Conservation (phyloP, 2,329 filamentous ascomycete genomes). For the Aspergillus sp. region DNA sequence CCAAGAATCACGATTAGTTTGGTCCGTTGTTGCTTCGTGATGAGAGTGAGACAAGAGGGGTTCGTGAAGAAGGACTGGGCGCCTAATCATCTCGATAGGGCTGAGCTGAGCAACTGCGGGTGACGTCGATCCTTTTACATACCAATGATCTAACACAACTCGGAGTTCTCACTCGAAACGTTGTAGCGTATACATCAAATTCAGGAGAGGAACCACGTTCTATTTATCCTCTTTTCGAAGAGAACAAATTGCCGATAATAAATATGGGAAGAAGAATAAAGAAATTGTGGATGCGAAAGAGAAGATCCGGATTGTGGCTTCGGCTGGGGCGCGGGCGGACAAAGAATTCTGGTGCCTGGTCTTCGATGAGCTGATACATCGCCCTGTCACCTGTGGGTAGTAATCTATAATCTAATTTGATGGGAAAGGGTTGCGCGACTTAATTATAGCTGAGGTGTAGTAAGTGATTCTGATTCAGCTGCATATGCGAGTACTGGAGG, state of each 20-base stretch:
- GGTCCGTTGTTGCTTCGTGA: neutral
- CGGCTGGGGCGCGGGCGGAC: neutral
- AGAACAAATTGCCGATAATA: neutral
- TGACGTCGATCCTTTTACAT: neutral
- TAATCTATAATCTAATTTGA: neutral
- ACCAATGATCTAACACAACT: neutral
- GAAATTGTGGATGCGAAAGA: neutral
- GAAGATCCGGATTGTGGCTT: neutral
- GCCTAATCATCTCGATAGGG: neutral
- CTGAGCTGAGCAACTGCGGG: neutral
- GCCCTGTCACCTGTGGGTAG: neutral
- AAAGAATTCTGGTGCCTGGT: conserved; percentile 1
- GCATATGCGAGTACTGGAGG: neutral
- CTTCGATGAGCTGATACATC: neutral
- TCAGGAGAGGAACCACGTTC: neutral
- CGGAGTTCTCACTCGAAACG: neutral
- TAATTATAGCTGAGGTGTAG: neutral
- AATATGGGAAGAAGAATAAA: neutral
- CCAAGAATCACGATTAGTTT: neutral
- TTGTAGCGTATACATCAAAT: neutral
- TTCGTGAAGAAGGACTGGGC: neutral
- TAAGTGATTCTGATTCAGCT: neutral
- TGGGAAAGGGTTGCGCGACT: neutral
- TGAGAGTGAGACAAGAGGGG: neutral
- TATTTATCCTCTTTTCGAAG: neutral